phyloP scores from a whole-genome alignment of 1,284 basidiomycete genomes.

The Irpex sp. region DNA sequence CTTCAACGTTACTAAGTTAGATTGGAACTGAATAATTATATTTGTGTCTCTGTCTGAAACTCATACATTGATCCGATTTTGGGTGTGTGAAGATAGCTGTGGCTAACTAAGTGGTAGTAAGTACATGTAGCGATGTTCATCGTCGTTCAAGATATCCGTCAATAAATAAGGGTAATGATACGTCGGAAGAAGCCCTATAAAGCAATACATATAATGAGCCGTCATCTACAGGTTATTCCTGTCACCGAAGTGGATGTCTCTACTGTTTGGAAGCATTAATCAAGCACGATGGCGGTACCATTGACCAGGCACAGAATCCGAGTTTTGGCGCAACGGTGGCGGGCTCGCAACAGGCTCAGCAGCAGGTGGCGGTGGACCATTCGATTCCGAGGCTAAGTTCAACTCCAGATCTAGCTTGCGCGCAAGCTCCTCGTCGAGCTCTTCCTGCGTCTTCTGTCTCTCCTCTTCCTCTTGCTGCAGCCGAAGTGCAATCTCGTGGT shows the following conservation, averaged over 20 bases:
- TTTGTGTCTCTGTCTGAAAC: neutral
- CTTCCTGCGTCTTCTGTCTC: slow-evolving; percentile 31
- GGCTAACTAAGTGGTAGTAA: too few relatives aligned
- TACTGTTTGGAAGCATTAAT: neutral
- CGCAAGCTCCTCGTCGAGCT: slow-evolving; percentile 30
- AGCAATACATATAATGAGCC: too few relatives aligned
- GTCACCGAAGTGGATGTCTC: too few relatives aligned
- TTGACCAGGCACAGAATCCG: slow-evolving; percentile 1
- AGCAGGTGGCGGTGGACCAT: neutral
- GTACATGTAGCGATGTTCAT: too few relatives aligned
- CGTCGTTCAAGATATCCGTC: too few relatives aligned
- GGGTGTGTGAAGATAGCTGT: too few relatives aligned
- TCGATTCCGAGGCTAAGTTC: slow-evolving; percentile 20
- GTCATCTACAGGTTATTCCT: too few relatives aligned
- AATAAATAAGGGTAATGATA: too few relatives aligned
- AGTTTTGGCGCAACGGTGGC: neutral
- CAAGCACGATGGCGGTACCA: slow-evolving; percentile 4
- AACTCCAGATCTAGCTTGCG: slow-evolving; percentile 32
- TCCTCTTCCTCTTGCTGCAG: slow-evolving; percentile 36
- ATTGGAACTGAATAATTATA: neutral
- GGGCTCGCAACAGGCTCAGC: neutral
- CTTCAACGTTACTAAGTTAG: neutral
- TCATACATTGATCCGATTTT: neutral
- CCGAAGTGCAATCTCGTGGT: slow-evolving; percentile 21
- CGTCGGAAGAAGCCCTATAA: too few relatives aligned